Conservation (phyloP, 495 filamentous ascomycete genomes). For the Lindgomyces ingoldianus region DNA sequence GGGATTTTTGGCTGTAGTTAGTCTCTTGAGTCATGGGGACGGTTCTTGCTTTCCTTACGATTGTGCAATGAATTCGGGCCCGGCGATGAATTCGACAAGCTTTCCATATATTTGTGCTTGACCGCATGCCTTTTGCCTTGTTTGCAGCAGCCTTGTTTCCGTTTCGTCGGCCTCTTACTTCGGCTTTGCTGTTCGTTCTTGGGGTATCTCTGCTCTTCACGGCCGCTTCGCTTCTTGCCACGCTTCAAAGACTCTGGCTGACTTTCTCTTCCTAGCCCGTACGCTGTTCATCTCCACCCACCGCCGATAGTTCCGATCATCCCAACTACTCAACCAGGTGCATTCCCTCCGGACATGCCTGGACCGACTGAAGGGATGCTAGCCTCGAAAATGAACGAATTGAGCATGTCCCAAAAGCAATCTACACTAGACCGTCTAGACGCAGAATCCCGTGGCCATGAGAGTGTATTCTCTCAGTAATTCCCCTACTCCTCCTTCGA, state of each 20-base stretch:
- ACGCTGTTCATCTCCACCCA: slow-evolving; percentile 53
- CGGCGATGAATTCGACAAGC: slow-evolving; percentile 29
- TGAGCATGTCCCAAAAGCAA: slow-evolving; percentile 50
- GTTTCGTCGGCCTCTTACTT: slow-evolving; percentile 13
- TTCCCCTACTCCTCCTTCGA: not conserved
- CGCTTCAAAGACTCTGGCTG: slow-evolving; percentile 6
- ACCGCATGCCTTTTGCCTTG: slow-evolving; percentile 29
- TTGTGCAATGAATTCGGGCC: slow-evolving; percentile 24
- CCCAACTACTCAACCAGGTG: slow-evolving; percentile 50
- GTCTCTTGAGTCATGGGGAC: slow-evolving; percentile 22
- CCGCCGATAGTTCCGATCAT: slow-evolving; percentile 46
- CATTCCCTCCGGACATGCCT: slow-evolving; percentile 46
- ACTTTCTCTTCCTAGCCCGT: slow-evolving; percentile 46
- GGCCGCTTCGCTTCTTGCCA: slow-evolving; percentile 4
- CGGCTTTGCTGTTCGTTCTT: slow-evolving; percentile 14
- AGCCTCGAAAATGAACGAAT: slow-evolving; percentile 50
- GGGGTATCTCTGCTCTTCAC: not conserved
- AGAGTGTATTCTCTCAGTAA: slow-evolving; percentile 49
- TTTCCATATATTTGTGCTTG: slow-evolving; percentile 31
- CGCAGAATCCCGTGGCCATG: slow-evolving; percentile 51
- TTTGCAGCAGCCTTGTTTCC: slow-evolving; percentile 35
- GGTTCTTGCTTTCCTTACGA: slow-evolving; percentile 30
- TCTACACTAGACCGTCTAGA: slow-evolving; percentile 51
- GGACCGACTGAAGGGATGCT: slow-evolving; percentile 50
- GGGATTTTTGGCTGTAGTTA: slow-evolving; percentile 33